Evolutionary conservation across 345 rosid species (phyloP), one percentile per base, ranked within the genome.

Genomic region (Isatis tinctoria): DNA sequence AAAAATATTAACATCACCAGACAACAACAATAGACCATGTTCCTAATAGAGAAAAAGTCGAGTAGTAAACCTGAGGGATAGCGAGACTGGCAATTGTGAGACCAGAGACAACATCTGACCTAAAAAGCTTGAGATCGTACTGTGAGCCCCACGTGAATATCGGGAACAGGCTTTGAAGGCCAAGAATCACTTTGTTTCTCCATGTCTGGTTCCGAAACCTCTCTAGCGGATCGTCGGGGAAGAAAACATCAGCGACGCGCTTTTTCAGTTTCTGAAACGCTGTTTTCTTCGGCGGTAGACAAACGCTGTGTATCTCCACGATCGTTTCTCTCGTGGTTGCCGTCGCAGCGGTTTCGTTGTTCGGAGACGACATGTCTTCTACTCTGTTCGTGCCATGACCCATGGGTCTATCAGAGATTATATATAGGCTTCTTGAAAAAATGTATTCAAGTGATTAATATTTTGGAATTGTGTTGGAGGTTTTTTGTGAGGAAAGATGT

Each of bases 11-110:
- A 12, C 58, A 52, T 2, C 58, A 52, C 16, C 32, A 51, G 57
- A 12, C 27, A 20, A 51, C n/a, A 51, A 10, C 20, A 51, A 51
- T n/a, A n/a, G n/a, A 14, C 20, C 39, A 6, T 27, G 18, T 16
- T 27, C 60, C 20, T 54, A 54, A 22, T 22, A 54, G 1, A 54
- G 16, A 27, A 7, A 30, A 48, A 11, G 4, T 39, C 28, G 11
- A 4, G 16, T 22, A 4, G 35, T 53, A 18, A 74, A 93, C 99
- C 99, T 96, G 99, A 41, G 99, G 99, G 62, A 96, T 96, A 8
- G 99, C 97, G 33, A 96, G 94, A 86, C 96, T 96, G 22, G 99
- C 98, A 85, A 96, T 96, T 94, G 99, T 96, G 75, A 96, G 87
- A 37, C 99, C 99, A 49, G 99, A 85, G 81, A 96, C 80, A 80